A percentile compares a stretch with the other conserved stretches of the same genome.
Evolutionary conservation across 108 stramenopile genomes (phyloP).

Genomic region (Skeletonema costatum): DNA sequence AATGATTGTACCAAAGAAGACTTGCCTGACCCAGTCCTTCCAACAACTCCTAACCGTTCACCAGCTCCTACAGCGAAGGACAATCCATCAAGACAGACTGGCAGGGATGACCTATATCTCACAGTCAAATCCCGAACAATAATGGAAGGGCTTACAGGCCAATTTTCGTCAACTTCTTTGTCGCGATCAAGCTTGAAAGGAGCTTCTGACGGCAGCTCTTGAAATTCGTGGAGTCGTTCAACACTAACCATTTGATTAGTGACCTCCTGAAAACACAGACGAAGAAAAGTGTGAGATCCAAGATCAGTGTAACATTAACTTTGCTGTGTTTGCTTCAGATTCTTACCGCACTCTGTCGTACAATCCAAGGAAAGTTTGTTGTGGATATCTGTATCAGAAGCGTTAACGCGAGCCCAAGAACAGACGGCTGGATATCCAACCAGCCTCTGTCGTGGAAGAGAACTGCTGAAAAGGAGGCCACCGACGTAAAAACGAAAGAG

Average conservation of each 20-base stretch:
- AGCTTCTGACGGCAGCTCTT: slow-evolving; percentile 73
- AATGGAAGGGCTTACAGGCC: slow-evolving; percentile 78
- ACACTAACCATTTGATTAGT: slow-evolving; percentile 93
- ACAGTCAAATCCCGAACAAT: slow-evolving; percentile 59
- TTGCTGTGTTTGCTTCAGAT: too few species aligned
- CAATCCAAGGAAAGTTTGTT: slow-evolving; percentile 72
- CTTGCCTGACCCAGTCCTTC: slow-evolving; percentile 48
- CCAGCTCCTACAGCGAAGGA: slow-evolving; percentile 70
- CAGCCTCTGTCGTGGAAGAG: slow-evolving; percentile 57
- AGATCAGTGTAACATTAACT: slow-evolving; percentile 58
- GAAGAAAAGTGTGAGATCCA: slow-evolving; percentile 51
- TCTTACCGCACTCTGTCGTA: slow-evolving; percentile 65
- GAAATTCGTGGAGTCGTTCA: slow-evolving; percentile 75
- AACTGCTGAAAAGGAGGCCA: slow-evolving; percentile 80
- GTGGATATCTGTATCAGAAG: slow-evolving; percentile 65
- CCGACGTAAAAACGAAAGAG: slow-evolving; percentile 66
- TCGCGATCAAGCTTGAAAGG: slow-evolving; percentile 58
- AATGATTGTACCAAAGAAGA: slow-evolving; percentile 42
- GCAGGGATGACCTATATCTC: slow-evolving; percentile 74
- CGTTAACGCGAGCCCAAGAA: slow-evolving; percentile 76
- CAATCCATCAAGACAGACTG: slow-evolving; percentile 71
- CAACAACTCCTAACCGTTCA: slow-evolving; percentile 60
- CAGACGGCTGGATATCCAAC: slow-evolving; percentile 73
- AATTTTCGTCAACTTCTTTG: slow-evolving; percentile 49
- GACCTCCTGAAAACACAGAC: slow-evolving; percentile 76